phyloP scores from a whole-genome alignment of 805 yeast genomes.

The Wickerhamomyces strasburgensis region DNA sequence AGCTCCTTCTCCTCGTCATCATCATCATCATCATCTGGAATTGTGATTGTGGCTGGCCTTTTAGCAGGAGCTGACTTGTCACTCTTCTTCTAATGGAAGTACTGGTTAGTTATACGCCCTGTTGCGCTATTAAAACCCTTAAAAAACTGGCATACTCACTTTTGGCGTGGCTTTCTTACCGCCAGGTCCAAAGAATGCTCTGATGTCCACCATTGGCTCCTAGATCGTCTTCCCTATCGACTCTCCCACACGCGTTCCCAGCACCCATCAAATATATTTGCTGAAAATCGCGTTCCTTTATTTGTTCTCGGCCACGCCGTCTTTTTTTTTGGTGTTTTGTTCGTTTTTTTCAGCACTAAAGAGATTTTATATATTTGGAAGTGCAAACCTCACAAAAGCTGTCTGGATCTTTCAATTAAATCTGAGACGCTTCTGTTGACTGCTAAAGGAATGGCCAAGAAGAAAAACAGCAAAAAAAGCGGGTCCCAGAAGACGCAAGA shows the following conservation, averaged over 20 bases:
- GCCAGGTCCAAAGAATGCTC: slow-evolving; percentile 32
- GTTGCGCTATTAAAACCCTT: not conserved
- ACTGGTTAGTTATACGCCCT: too few species aligned
- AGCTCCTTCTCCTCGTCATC: slow-evolving; percentile 25
- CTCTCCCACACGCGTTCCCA: too few species aligned
- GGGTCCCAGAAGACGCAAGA: not conserved
- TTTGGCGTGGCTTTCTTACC: slow-evolving; percentile 11
- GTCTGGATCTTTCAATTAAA: too few species aligned
- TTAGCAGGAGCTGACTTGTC: slow-evolving; percentile 4
- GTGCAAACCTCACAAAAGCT: too few species aligned
- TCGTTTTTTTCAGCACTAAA: too few species aligned
- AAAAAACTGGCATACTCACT: slow-evolving; percentile 4
- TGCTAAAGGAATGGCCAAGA: slow-evolving; percentile 24
- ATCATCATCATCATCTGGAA: slow-evolving; percentile 25
- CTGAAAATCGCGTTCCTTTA: not conserved
- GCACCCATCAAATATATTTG: not conserved
- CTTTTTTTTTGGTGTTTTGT: too few species aligned
- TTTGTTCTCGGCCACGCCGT: too few species aligned
- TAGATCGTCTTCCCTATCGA: too few species aligned
- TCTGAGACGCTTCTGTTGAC: too few species aligned
- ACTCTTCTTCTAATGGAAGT: not conserved
- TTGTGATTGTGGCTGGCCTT: slow-evolving; percentile 10
- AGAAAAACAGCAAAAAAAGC: slow-evolving; percentile 17
- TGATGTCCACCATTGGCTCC: slow-evolving; percentile 33
- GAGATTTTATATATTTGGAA: too few species aligned